Conservation (phyloP, 140 eudicot species). For the Bidens hawaiensis region DNA sequence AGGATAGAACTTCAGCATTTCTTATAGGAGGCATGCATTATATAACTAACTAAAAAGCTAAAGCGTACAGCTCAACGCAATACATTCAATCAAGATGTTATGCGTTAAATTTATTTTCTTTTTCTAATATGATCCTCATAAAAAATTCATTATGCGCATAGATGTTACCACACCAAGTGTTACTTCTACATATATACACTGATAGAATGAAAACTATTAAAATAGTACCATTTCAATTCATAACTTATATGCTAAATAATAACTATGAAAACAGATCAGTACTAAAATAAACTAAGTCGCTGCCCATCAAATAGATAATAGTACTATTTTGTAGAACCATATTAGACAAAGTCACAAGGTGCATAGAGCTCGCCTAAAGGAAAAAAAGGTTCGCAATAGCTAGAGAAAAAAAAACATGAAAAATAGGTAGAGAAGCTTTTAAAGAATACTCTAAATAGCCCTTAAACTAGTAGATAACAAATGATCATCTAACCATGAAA, state of each 20-base stretch:
- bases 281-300: not conserved
- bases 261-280: not conserved
- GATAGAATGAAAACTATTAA: not conserved
- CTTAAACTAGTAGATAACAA: not conserved
- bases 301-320: slow-evolving; percentile 5
- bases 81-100: not conserved
- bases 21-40: not conserved
- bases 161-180: slow-evolving; percentile 2
- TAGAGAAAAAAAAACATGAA: not conserved
- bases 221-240: not conserved
- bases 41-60: not conserved
- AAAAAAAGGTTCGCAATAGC: not conserved
- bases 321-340: slow-evolving; percentile 2
- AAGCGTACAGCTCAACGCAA: not conserved
- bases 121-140: not conserved
- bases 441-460: not conserved
- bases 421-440: not conserved
- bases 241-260: no score
- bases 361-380: not conserved
- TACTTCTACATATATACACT: slow-evolving; percentile 1
- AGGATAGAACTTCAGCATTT: not conserved
- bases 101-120: not conserved
- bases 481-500: not conserved
- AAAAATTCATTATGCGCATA: not conserved
- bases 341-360: not conserved